A percentile compares a stretch with the other conserved stretches of the same genome.
Conservation (phyloP, 2,329 filamentous ascomycete species). For the Monosporascus cannonballus region DNA sequence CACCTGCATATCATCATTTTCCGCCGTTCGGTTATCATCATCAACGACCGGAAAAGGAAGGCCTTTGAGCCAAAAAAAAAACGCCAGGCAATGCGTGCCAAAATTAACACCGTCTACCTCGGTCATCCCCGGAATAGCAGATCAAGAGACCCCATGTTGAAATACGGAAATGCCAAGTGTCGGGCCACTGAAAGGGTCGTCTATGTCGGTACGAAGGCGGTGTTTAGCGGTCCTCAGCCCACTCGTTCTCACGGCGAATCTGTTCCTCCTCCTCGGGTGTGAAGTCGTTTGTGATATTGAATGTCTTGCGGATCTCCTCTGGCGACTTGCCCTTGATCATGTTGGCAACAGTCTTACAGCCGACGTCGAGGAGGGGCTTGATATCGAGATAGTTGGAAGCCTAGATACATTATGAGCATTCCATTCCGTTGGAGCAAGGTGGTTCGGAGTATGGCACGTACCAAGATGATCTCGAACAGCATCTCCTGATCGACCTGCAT, state of each 20-base stretch:
- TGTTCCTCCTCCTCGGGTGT: conserved; percentile 98
- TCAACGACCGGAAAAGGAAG: too few species aligned
- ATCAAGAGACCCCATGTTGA: too few species aligned
- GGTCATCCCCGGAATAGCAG: too few species aligned
- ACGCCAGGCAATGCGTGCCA: too few species aligned
- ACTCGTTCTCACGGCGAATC: conserved; percentile 87
- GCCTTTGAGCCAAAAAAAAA: too few species aligned
- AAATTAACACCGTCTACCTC: too few species aligned
- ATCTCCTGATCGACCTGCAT: conserved; percentile 99
- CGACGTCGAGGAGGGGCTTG: conserved; percentile 94
- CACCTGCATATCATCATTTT: too few species aligned
- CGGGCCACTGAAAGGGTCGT: background rate
- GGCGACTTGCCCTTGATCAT: conserved; percentile 99
- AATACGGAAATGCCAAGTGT: too few species aligned
- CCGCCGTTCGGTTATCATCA: too few species aligned
- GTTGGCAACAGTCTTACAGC: conserved; percentile 98
- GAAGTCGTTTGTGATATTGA: conserved; percentile 99
- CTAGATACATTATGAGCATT: conserved; percentile 37
- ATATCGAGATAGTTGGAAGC: conserved; percentile 99
- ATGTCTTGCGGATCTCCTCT: conserved; percentile 98
- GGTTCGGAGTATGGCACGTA: conserved; percentile 38
- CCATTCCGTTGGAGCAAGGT: background rate
- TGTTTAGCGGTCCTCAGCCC: conserved; percentile 73
- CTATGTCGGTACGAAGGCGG: background rate
- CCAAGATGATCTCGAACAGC: conserved; percentile 98